Conservation (phyloP, 2,329 filamentous ascomycete genomes). For the Curvularia lunata region DNA sequence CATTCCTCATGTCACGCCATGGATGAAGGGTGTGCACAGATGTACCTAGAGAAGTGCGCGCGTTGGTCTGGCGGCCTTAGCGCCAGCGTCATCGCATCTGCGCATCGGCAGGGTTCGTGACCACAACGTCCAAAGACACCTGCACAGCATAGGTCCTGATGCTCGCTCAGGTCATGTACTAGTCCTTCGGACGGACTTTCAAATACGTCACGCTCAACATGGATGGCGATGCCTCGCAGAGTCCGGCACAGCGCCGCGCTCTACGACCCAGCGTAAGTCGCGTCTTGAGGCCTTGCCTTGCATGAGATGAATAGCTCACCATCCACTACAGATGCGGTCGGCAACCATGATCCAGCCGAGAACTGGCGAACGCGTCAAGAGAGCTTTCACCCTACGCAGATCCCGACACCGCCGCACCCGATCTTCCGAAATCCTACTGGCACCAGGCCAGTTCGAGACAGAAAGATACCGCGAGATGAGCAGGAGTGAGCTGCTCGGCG, state of each 20-base stretch:
- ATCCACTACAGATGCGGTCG: slow-evolving; percentile 68
- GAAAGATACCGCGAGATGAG: slow-evolving; percentile 40
- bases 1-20: neutral
- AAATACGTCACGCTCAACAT: slow-evolving; percentile 23
- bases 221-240: slow-evolving; percentile 39
- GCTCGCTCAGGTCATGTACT: slow-evolving; percentile 17
- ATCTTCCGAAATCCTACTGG: slow-evolving; percentile 51
- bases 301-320: slow-evolving; percentile 26
- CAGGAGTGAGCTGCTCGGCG: slow-evolving; percentile 43
- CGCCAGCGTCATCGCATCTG: slow-evolving; percentile 22
- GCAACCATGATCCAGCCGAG: slow-evolving; percentile 85
- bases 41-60: slow-evolving; percentile 2
- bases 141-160: slow-evolving; percentile 8
- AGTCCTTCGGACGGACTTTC: slow-evolving; percentile 5
- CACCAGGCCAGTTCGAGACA: slow-evolving; percentile 38
- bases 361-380: slow-evolving; percentile 83
- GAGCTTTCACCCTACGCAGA: slow-evolving; percentile 75
- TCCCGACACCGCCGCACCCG: slow-evolving; percentile 51
- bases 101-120: slow-evolving; percentile 22
- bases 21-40: neutral
- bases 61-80: slow-evolving; percentile 21
- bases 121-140: slow-evolving; percentile 5
- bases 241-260: slow-evolving; percentile 45
- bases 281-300: slow-evolving; percentile 2
- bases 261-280: slow-evolving; percentile 46